Base-by-base conservation (phyloP, 2,329 filamentous ascomycete species). In the Tetracladium maxilliforme region DNA sequence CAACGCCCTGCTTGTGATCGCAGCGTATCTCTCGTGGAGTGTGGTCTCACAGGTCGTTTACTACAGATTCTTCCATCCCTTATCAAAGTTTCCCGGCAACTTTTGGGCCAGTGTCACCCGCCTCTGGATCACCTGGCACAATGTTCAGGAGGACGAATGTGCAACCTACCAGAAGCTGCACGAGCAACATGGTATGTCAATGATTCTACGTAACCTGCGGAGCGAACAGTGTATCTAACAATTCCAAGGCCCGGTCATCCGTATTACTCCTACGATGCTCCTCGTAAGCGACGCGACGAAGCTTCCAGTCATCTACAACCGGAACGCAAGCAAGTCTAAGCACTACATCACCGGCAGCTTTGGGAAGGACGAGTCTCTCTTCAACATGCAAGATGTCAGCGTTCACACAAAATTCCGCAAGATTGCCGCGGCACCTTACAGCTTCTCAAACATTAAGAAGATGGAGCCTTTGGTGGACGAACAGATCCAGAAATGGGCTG, bases 271-370 rank as follows among this genome's bases (percentile, higher is more conserved):
- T 1, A 64, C 59, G 0, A 48, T 68, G 35, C 51, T 70, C 12
- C 45, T 66, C 5, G 57, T 68, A 28, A 57, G 44, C 37, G 61
- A 65, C 35, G 54, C 66, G 1, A 58, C 51, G 2, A 60, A 64
- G 37, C 50, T 72, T 3, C 66, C 66, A 0, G 51, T 56, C 10
- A 58, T 73, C 14, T 73, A 71, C 44, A 51, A 54, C 26, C 57
- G 64, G 13, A 49, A 61, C 32, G 64, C 58, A 5, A 52, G 66
- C 43, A 73, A 72, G 38, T 62, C 61, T 2, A 53, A 64, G 24
- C 59, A 68, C 41, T 72, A 71, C 38, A 64, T 70, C 30, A 62
- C 64, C 0, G 65, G 64, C 12, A 61, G 53, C 14, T 68, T 70
- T 33, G 65, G 65, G 10, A 55, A 62, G 28, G 56, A 51, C 5